Evolutionary conservation across 768 basidiomycete genomes (phyloP), one percentile per base, ranked within the genome.

Genomic region (Rossbeevera mucosa): DNA sequence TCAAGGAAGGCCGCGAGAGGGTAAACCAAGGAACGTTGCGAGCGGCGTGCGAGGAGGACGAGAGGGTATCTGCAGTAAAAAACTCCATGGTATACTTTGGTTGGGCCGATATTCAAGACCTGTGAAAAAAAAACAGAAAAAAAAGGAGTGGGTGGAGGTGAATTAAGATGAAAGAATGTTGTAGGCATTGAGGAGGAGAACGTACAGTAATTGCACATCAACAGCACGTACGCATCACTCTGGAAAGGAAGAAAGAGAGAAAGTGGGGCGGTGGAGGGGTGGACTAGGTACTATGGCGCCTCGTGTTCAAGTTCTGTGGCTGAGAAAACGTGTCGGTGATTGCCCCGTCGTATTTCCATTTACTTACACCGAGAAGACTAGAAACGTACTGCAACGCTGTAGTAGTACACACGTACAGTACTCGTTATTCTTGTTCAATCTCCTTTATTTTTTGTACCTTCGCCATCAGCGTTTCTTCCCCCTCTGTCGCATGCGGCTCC

Each of bases 401-500:
- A 2, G 36, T n/a, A 36, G 4, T 29, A 12, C 5, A 29, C 5
- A 29, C 8, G 2, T 28, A 28, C 28, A 28, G 3, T 28, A 7
- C 22, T 44, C n/a, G 25, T 25, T 22, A 4, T 22, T 25, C n/a
- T 18, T 38, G 9, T 38, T 38, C 11, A 2, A 13, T 29, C 29
- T 29, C 29, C 12, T 38, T 18, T 38, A 38, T 18, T 38, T 38
- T 38, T 11, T 38, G 36, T 16, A 62, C 69, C 48, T 60, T 60
- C 25, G 70, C 59, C 48, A 65, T 73, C 44, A 87, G 57, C 49
- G 81, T 80, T 59, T 75, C 76, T 56, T 83, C 82, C 2, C 80
- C 82, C 12, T 74, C 75, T 11, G 62, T 60, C 7, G 74, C 72
- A 71, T 85, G 79, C 24, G 87, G 88, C 72, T 86, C 72, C 46